Base-by-base conservation (phyloP, 805 yeast species). In the Lachancea quebecensis region DNA sequence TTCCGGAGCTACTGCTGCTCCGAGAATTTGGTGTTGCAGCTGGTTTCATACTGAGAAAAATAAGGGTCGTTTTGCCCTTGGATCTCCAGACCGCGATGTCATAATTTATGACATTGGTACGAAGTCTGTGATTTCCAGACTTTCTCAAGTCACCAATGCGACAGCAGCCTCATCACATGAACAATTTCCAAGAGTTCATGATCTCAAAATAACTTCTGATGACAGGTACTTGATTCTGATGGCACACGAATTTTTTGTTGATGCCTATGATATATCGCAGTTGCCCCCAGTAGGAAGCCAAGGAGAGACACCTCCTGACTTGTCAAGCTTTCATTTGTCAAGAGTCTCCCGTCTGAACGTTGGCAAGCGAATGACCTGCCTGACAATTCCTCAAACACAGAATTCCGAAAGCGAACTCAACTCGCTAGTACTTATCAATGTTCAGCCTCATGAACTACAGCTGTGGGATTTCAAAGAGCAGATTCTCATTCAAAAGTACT, bases 381-480 rank as follows among this genome's bases (percentile, higher is more conserved):
- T 89, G 31, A 67, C 81, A 0, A 66, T 79, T 1, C 79, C 89
- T 17, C 48, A 50, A 28, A 16, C 35, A 7, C 35, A 32, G 21
- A 39, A 42, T 16, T 38, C 45, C 2, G 38, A 28, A 42, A 47
- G 41, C 1, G 33, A 44, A 12, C 33, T 30, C 12, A 39, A 50
- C 16, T 47, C 57, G 35, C 67, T 77, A 48, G 68, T 79, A 8
- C 64, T 88, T 35, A 70, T 87, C 18, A 85, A 81, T 54, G 75
- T 81, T 15, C 78, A 79, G 12, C 83, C 87, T 0, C 88, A 84
- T 55, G 93, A 85, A 57, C 62, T 88, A 8, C 93, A 86, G 54
- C 66, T 88, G 4, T 87, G 95, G 95, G 86, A 87, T 52, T 77
- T 85, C 49, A 62, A 72, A 33, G 73, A 70, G 46, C 75, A 80